These are phyloP conservation scores for Penicillium sumatraense DNA, from an alignment of 2,329 filamentous ascomycete genomes.

Conservation along the genomic window DNA sequence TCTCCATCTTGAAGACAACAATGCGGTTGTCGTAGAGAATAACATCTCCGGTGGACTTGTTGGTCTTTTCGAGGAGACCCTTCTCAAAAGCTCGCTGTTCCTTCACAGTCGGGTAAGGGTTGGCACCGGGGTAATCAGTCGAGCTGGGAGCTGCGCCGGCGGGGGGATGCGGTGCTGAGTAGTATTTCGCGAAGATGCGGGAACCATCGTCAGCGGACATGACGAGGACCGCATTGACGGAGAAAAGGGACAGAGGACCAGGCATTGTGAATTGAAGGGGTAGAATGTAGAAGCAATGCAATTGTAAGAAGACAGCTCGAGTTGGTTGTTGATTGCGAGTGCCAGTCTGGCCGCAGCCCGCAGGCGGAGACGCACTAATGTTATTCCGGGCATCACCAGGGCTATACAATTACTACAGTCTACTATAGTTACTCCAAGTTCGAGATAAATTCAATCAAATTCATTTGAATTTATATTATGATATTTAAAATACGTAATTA, in stretches of 20 bases:
- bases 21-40: constrained; percentile 97
- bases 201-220: constrained; percentile 85
- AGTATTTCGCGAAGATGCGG: constrained; percentile 94
- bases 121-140: constrained; percentile 65
- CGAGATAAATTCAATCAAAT: too few species aligned
- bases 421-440: too few species aligned
- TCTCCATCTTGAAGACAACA: constrained; percentile 97
- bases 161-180: constrained; percentile 71
- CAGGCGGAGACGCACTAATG: constrained; percentile 28
- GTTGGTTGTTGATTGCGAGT: constrained; percentile 25
- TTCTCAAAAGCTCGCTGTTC: constrained; percentile 97
- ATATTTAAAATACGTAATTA: too few species aligned
- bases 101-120: constrained; percentile 86
- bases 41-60: constrained; percentile 93
- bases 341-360: constrained; percentile 31
- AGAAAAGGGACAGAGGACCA: constrained; percentile 75
- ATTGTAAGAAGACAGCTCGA: constrained; percentile 12
- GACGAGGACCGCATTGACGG: constrained; percentile 77
- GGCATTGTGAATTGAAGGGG: constrained; percentile 60
- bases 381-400: too few species aligned
- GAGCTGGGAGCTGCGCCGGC: constrained; percentile 61
- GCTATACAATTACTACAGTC: too few species aligned
- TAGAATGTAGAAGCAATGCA: constrained; percentile 7
- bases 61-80: constrained; percentile 91
- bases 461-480: too few species aligned